A percentile compares a stretch with the other conserved stretches of the same genome.
phyloP scores from a whole-genome alignment of 2,329 filamentous ascomycete species.

The Arthrinium phaeospermum region DNA sequence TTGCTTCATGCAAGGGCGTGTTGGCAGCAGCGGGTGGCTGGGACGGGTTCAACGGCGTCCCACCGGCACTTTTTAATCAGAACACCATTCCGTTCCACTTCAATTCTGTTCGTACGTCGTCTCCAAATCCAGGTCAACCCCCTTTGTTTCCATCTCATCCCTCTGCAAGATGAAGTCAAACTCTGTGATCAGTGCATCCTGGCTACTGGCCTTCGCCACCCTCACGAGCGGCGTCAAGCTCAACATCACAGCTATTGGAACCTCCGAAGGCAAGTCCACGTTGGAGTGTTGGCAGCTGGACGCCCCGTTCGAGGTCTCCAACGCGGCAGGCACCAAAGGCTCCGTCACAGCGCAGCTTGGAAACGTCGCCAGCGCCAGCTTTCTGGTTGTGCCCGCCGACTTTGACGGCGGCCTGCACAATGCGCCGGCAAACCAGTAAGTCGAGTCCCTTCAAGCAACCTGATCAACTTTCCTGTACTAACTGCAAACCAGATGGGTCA shows the following conservation, averaged over 20 bases:
- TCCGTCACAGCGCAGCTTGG: slow-evolving; percentile 39
- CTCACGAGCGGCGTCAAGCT: background rate
- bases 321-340: slow-evolving; percentile 40
- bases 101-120: no score
- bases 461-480: no score
- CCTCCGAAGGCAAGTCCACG: slow-evolving; percentile 49
- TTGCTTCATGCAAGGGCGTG: no score
- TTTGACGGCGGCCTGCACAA: slow-evolving; percentile 48
- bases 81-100: no score
- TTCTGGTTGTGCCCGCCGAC: slow-evolving; percentile 38
- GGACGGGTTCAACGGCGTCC: no score
- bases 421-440: slow-evolving; percentile 46
- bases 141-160: no score
- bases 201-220: no score
- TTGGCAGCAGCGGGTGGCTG: no score
- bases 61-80: no score
- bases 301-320: slow-evolving; percentile 40
- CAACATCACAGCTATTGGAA: slow-evolving; percentile 26
- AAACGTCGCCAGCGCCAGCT: slow-evolving; percentile 38
- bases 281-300: slow-evolving; percentile 51
- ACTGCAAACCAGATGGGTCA: slow-evolving; percentile 34
- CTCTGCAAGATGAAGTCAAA: no score
- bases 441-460: background rate
- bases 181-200: no score
- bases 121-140: no score